These are phyloP conservation scores for Lophiostoma macrostomum DNA, from an alignment of 495 filamentous ascomycete genomes.

Conservation along the genomic window DNA sequence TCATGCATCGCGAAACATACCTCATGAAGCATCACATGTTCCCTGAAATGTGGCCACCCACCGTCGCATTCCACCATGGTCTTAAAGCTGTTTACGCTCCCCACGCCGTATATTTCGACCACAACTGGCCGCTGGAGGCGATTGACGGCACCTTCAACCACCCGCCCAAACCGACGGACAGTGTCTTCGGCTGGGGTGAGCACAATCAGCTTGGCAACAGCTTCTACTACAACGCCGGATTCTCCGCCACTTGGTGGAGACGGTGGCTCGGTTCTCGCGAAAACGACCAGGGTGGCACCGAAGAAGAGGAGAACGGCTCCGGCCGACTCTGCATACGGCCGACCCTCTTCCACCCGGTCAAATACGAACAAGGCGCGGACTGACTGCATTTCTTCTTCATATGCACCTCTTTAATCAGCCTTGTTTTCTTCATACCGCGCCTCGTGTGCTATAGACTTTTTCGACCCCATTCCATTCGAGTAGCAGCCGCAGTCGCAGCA, in stretches of 20 bases:
- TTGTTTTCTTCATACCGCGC: slow-evolving; percentile 6
- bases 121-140: slow-evolving; percentile 47
- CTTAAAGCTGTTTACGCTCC: slow-evolving; percentile 47
- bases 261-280: slow-evolving; percentile 49
- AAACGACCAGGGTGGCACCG: slow-evolving; percentile 45
- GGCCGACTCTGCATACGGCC: slow-evolving; percentile 41
- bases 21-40: slow-evolving; percentile 42
- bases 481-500: not conserved
- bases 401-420: slow-evolving; percentile 21
- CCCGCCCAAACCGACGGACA: slow-evolving; percentile 40
- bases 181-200: slow-evolving; percentile 50
- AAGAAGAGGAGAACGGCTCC: slow-evolving; percentile 36
- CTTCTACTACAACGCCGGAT: slow-evolving; percentile 52
- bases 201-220: slow-evolving; percentile 49
- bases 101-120: slow-evolving; percentile 50
- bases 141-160: slow-evolving; percentile 45
- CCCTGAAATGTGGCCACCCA: slow-evolving; percentile 45
- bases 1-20: slow-evolving; percentile 43
- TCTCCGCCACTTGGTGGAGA: slow-evolving; percentile 47
- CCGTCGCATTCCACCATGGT: slow-evolving; percentile 42
- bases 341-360: slow-evolving; percentile 42
- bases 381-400: slow-evolving; percentile 9
- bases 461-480: not conserved
- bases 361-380: slow-evolving; percentile 36
- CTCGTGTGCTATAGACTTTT: slow-evolving; percentile 5